Base-by-base conservation (phyloP, 495 filamentous ascomycete species). In the Tuber microsphaerosporum region DNA sequence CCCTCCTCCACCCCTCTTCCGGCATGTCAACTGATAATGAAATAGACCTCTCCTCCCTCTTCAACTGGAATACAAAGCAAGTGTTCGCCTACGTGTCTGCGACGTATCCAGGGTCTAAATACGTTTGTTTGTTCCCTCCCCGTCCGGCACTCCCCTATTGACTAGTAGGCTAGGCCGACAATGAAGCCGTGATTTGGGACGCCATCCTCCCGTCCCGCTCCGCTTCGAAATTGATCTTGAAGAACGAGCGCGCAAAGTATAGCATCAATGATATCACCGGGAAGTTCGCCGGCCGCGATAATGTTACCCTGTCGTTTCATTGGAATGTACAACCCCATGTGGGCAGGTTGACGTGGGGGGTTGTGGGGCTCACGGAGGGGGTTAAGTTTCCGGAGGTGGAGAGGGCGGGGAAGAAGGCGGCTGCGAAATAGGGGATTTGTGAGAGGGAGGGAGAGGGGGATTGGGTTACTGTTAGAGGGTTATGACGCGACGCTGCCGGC, bases 61-160 rank as follows among this genome's bases (percentile, higher is more conserved):
- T 97, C 90, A 97, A 92, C 85, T 99, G 96, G 96, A 99, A 99
- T 86, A 99, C 95, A n/a, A 99, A 99, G 85, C 93, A 97, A 85
- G 85, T 98, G 80, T 99, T 98, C 85, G 89, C 96, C 85, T 99
- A 79, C 26, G 71, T 79, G 14, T 79, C 76, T 43, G 77, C 77
- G 37, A 79, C 76, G 17, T 79, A 79, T 31, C 71, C 71, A 9
- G 82, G 69, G 77, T 75, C 65, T 31, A 77, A 78, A 82, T 86
- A 85, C 81, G 83, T 81, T 39, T 51, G 75, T 74, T 31, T 51
- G 75, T 74, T 31, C 39, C 56, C 69, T 42, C 79, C 71, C 71
- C n/a, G 51, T 61, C 10, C 10, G n/a, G 10, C 31, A n/a, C n/a
- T 45, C 43, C 20, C 19, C n/a, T 48, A n/a, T 51, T 65, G 44